These are phyloP conservation scores for Cryptococcus wingfieldii DNA, from an alignment of 1,284 basidiomycete genomes.

Conservation along the genomic window DNA sequence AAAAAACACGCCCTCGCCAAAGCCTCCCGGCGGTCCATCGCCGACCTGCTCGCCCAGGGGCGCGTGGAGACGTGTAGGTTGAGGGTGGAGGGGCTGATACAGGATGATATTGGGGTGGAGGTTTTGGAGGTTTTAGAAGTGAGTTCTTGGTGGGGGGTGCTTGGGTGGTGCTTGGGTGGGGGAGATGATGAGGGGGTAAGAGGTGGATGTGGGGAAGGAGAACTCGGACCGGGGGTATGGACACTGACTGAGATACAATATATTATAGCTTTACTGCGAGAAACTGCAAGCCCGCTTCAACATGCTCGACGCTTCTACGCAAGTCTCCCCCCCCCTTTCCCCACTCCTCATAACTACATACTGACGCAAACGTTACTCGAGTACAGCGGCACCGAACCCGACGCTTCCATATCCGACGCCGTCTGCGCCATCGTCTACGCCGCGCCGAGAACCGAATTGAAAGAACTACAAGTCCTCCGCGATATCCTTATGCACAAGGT, in stretches of 20 bases:
- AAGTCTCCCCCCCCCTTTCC: conserved; percentile 6
- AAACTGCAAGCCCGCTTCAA: conserved; percentile 88
- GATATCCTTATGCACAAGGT: conserved; percentile 86
- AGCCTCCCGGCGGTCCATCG: conserved; percentile 49
- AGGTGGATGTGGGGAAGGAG: not conserved
- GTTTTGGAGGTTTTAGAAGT: conserved; percentile 81
- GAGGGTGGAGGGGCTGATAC: conserved; percentile 46
- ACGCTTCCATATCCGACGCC: conserved; percentile 70
- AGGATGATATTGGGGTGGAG: conserved; percentile 56
- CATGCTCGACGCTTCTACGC: conserved; percentile 61
- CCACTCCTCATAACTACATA: not conserved
- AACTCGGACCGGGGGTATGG: not conserved
- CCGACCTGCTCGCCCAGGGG: conserved; percentile 46
- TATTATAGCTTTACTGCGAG: conserved; percentile 77
- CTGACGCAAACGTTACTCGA: too few relatives aligned
- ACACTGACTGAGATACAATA: not conserved
- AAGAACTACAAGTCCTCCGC: conserved; percentile 85
- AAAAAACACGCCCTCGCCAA: conserved; percentile 93
- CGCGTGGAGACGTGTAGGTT: conserved; percentile 46
- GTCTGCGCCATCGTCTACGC: conserved; percentile 78
- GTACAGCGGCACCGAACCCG: conserved; percentile 71
- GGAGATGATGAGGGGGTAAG: not conserved
- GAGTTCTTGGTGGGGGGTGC: conserved; percentile 13
- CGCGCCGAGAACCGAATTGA: conserved; percentile 82
- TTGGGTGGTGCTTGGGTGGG: too few relatives aligned